Conservation (phyloP, 192 early-diverging fungal species). For the Coemansia asiatica region DNA sequence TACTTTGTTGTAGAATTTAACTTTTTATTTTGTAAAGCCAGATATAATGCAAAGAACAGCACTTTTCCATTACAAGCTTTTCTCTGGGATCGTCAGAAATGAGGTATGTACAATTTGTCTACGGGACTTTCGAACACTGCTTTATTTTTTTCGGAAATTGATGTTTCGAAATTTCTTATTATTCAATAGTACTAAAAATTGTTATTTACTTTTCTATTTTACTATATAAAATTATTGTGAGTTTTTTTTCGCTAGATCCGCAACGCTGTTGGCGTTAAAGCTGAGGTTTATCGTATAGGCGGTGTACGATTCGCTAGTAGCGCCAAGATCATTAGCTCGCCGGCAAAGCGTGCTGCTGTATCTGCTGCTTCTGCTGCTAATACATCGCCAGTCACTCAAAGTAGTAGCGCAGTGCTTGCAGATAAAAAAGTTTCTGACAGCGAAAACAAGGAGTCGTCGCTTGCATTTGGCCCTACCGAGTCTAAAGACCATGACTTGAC, state of each 20-base stretch:
- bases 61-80: background rate
- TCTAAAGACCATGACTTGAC: conserved; percentile 24
- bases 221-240: no score
- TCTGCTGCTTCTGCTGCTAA: no score
- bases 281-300: background rate
- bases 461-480: conserved; percentile 8
- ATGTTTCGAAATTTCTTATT: no score
- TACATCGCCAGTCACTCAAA: no score
- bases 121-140: no score
- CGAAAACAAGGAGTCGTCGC: background rate
- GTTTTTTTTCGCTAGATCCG: no score
- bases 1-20: background rate
- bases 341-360: background rate
- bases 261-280: background rate
- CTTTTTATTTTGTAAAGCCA: no score
- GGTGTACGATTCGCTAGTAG: background rate
- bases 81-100: background rate
- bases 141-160: no score
- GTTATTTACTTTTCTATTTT: no score
- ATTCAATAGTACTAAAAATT: no score
- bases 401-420: background rate
- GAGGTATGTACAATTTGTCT: background rate
- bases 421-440: background rate
- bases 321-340: background rate
- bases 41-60: background rate